phyloP scores from a whole-genome alignment of 768 basidiomycete species.

The Candolleomyces efflorescens region DNA sequence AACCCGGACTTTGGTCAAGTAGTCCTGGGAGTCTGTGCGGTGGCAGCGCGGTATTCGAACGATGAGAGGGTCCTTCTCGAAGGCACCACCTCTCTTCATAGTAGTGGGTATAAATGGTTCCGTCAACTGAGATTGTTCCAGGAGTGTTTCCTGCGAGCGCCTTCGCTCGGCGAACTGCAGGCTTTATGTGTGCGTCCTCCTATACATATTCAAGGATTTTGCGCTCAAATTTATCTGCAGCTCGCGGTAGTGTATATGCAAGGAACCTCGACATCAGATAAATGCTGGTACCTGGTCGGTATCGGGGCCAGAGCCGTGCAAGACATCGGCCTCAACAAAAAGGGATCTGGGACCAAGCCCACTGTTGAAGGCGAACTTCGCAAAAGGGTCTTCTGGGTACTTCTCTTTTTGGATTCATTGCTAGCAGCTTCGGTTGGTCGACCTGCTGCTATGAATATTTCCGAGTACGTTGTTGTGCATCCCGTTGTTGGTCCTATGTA shows the following conservation, averaged over 20 bases:
- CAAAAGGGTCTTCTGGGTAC: slow-evolving; percentile 57
- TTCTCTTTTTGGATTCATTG: slow-evolving; percentile 40
- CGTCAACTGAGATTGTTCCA: slow-evolving; percentile 55
- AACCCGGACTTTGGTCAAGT: slow-evolving; percentile 47
- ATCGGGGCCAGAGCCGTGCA: slow-evolving; percentile 62
- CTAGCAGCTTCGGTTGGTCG: slow-evolving; percentile 45
- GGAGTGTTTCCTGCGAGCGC: slow-evolving; percentile 50
- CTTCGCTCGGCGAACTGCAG: slow-evolving; percentile 67
- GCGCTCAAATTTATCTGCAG: slow-evolving; percentile 19
- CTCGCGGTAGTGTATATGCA: slow-evolving; percentile 40
- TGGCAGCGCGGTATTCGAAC: slow-evolving; percentile 47
- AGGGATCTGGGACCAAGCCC: slow-evolving; percentile 22
- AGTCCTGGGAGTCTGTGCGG: slow-evolving; percentile 62
- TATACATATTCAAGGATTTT: neutral
- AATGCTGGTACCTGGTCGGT: slow-evolving; percentile 57
- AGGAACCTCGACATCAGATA: slow-evolving; percentile 46
- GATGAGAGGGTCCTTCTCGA: slow-evolving; percentile 47
- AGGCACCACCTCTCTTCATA: slow-evolving; percentile 26
- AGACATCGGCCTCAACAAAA: slow-evolving; percentile 65
- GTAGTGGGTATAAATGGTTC: slow-evolving; percentile 52
- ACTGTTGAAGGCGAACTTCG: slow-evolving; percentile 60
- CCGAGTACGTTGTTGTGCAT: slow-evolving; percentile 45
- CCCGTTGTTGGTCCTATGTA: neutral
- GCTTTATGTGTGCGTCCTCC: slow-evolving; percentile 38
- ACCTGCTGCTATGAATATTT: slow-evolving; percentile 65